phyloP scores from a whole-genome alignment of 768 basidiomycete genomes.

The Rhodosporidiobolus sp. region DNA sequence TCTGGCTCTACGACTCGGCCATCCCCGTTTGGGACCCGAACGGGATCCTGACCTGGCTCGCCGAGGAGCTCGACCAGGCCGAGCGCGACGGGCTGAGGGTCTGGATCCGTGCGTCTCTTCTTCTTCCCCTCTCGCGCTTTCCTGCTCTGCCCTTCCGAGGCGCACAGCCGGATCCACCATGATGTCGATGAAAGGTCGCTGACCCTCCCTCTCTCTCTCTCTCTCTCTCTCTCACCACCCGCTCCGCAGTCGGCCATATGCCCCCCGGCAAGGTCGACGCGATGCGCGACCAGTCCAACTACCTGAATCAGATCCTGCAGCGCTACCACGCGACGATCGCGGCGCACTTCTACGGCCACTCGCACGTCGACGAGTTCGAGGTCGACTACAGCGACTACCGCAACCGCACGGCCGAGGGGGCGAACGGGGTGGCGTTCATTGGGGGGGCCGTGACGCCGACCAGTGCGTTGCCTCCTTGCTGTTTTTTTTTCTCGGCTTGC shows the following conservation, averaged over 20 bases:
- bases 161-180: too few relatives aligned
- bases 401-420: conserved; percentile 55
- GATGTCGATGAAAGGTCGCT: too few relatives aligned
- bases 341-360: conserved; percentile 64
- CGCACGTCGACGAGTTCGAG: conserved; percentile 57
- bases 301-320: conserved; percentile 63
- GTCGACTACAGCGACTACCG: conserved; percentile 61
- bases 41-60: conserved; percentile 59
- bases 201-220: too few relatives aligned
- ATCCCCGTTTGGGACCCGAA: conserved; percentile 58
- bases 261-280: conserved; percentile 39
- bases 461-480: conserved; percentile 48
- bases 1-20: conserved; percentile 63
- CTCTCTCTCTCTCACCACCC: too few relatives aligned
- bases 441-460: conserved; percentile 62
- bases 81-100: conserved; percentile 61
- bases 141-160: neutral
- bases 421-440: conserved; percentile 55
- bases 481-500: conserved; percentile 24
- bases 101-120: conserved; percentile 54
- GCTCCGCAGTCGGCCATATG: conserved; percentile 41
- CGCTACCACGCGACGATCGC: conserved; percentile 63
- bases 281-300: conserved; percentile 56
- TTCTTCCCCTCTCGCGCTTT: neutral
- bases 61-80: conserved; percentile 59